Evolutionary conservation across 1,284 basidiomycete species (phyloP).

Genomic region (Ustilago nuda): DNA sequence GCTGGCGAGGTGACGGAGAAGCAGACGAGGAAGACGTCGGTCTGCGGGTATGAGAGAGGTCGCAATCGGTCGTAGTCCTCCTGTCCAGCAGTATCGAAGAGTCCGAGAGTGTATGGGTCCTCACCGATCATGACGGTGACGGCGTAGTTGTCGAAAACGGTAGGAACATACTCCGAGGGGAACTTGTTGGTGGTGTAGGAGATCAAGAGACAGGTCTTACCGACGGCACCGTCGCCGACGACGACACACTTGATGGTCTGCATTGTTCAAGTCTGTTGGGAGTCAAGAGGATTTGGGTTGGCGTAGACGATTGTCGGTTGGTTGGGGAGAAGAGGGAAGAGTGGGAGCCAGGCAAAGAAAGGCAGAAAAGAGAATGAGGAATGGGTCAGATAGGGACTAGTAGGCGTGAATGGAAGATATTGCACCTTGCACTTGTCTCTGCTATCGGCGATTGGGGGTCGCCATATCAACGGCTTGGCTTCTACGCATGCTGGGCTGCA

Average conservation of each 20-base stretch:
- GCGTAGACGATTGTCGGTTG: neutral
- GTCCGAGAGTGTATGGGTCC: slow-evolving; percentile 96
- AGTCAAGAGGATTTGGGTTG: neutral
- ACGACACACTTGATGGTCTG: slow-evolving; percentile 82
- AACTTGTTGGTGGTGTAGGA: slow-evolving; percentile 96
- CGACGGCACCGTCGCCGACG: slow-evolving; percentile 99
- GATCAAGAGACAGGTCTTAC: slow-evolving; percentile 99
- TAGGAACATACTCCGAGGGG: slow-evolving; percentile 90
- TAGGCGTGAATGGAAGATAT: neutral
- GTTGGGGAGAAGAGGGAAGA: too few species aligned
- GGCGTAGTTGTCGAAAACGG: slow-evolving; percentile 93
- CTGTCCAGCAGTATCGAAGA: slow-evolving; percentile 99
- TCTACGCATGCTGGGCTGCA: neutral
- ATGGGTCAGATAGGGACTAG: neutral
- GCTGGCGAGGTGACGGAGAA: slow-evolving; percentile 98
- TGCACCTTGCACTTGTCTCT: neutral
- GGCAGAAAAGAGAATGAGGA: neutral
- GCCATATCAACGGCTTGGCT: neutral
- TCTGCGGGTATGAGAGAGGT: slow-evolving; percentile 98
- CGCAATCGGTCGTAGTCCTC: slow-evolving; percentile 99
- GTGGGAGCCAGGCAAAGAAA: neutral
- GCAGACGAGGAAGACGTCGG: slow-evolving; percentile 99
- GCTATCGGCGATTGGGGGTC: neutral
- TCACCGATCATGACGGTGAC: slow-evolving; percentile 99
- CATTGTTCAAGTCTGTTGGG: slow-evolving; percentile 46